Conservation (phyloP, 495 filamentous ascomycete genomes). For the Aspergillus kassunensis region DNA sequence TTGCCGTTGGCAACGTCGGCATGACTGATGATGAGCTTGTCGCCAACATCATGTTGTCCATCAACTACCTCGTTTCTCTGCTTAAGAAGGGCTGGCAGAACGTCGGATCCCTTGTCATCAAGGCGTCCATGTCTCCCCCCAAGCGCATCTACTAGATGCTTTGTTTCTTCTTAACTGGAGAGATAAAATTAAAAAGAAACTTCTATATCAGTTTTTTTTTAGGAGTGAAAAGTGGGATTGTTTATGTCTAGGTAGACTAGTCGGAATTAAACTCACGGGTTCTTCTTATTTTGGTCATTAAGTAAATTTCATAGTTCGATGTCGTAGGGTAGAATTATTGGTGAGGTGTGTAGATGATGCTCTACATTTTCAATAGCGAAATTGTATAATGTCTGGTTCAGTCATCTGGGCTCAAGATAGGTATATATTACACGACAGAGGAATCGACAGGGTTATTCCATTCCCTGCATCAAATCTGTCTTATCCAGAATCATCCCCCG, state of each 20-base stretch:
- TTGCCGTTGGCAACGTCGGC: conserved; percentile 95
- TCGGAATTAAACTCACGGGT: conserved; percentile 35
- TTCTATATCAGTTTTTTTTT: conserved; percentile 8
- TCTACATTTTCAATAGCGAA: no score
- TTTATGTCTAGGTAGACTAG: conserved; percentile 33
- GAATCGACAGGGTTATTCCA: conserved; percentile 52
- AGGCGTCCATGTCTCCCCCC: conserved; percentile 98
- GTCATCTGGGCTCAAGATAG: no score
- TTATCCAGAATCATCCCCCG: conserved; percentile 88
- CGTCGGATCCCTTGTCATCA: conserved; percentile 97
- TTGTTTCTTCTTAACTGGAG: conserved; percentile 24
- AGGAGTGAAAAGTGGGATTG: conserved; percentile 26
- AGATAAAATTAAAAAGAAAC: background rate
- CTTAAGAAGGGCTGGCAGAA: conserved; percentile 99
- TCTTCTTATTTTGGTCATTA: conserved; percentile 7
- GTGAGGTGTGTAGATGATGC: no score
- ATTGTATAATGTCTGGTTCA: no score
- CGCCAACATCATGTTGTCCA: conserved; percentile 94
- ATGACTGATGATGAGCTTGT: conserved; percentile 96
- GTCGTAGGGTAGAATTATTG: no score
- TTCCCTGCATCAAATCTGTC: conserved; percentile 83
- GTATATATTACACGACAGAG: background rate
- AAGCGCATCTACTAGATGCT: conserved; percentile 86
- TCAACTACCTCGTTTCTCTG: conserved; percentile 98
- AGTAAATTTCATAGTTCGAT: no score